These are phyloP conservation scores for Astragalus membranaceus DNA, from an alignment of 306 rosid genomes.

Conservation along the genomic window DNA sequence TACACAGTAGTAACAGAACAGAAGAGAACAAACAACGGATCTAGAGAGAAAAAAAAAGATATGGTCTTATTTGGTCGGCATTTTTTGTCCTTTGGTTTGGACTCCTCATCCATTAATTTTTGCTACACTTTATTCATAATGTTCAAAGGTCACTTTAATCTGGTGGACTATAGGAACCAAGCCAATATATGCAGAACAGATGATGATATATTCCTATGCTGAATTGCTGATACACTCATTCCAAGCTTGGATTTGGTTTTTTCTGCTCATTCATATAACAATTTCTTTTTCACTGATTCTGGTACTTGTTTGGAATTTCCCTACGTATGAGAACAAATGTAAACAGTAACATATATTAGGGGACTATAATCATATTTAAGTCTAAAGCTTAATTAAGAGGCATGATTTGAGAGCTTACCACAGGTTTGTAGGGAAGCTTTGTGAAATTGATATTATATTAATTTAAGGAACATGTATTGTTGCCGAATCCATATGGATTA, in stretches of 20 bases:
- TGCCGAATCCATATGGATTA: constrained; percentile 56
- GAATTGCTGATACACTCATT: neutral
- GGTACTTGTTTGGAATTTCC: constrained; percentile 19
- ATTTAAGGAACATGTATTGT: constrained; percentile 53
- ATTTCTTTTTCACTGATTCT: constrained; percentile 17
- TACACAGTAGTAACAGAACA: constrained; percentile 33
- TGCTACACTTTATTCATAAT: constrained; percentile 52
- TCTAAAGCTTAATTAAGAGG: constrained; percentile 2
- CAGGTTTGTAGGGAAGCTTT: constrained; percentile 35
- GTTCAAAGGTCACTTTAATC: constrained; percentile 30
- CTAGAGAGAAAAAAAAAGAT: constrained; percentile 38
- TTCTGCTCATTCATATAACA: neutral
- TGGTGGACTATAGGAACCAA: constrained; percentile 34
- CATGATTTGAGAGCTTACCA: constrained; percentile 55
- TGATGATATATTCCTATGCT: neutral
- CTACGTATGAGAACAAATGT: neutral
- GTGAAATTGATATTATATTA: constrained; percentile 13
- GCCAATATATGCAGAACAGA: neutral
- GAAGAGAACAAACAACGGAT: constrained; percentile 42
- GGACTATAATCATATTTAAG: neutral
- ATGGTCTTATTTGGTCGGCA: constrained; percentile 56
- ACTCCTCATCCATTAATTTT: constrained; percentile 49
- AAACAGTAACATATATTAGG: too few relatives aligned
- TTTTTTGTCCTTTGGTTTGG: constrained; percentile 32
- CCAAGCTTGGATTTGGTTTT: neutral